Evolutionary conservation across 148 eudicot genomes (phyloP).

Genomic region (Camellia granthamiana): DNA sequence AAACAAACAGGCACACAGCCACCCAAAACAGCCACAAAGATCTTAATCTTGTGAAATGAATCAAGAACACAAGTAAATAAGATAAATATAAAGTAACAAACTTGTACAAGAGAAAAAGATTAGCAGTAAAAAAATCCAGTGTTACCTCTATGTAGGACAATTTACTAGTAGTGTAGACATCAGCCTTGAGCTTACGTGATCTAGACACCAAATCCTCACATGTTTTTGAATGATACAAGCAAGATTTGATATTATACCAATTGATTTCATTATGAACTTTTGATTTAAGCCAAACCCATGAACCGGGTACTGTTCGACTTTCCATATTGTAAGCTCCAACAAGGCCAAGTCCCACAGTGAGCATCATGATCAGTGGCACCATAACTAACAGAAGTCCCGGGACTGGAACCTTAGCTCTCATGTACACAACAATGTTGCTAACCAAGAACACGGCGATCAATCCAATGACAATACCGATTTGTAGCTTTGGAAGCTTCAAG

Average conservation of each 20-base stretch:
- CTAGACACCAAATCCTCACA: constrained; percentile 28
- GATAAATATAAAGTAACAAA: not conserved
- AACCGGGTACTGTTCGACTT: constrained; percentile 25
- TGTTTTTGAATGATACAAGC: constrained; percentile 31
- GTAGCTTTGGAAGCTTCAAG: constrained; percentile 19
- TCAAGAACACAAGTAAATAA: not conserved
- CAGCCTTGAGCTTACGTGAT: constrained; percentile 19
- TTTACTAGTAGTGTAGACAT: constrained; percentile 23
- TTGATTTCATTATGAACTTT: constrained; percentile 12
- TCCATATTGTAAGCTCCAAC: constrained; percentile 24
- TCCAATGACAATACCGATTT: constrained; percentile 20
- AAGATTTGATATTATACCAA: constrained; percentile 41
- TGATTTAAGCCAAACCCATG: constrained; percentile 26
- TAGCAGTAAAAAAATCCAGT: not conserved
- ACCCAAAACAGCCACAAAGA: too few species aligned
- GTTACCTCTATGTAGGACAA: constrained; percentile 42
- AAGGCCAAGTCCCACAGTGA: constrained; percentile 29
- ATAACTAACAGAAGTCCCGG: constrained; percentile 22
- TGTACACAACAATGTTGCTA: constrained; percentile 19
- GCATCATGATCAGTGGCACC: constrained; percentile 25
- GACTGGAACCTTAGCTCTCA: constrained; percentile 19
- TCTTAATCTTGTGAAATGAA: too few species aligned
- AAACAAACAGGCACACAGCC: too few species aligned
- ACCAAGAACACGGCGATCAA: constrained; percentile 21
- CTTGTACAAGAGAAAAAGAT: not conserved